Base-by-base conservation (phyloP, 2,329 filamentous ascomycete genomes). In the Cladobotryum protrusum region DNA sequence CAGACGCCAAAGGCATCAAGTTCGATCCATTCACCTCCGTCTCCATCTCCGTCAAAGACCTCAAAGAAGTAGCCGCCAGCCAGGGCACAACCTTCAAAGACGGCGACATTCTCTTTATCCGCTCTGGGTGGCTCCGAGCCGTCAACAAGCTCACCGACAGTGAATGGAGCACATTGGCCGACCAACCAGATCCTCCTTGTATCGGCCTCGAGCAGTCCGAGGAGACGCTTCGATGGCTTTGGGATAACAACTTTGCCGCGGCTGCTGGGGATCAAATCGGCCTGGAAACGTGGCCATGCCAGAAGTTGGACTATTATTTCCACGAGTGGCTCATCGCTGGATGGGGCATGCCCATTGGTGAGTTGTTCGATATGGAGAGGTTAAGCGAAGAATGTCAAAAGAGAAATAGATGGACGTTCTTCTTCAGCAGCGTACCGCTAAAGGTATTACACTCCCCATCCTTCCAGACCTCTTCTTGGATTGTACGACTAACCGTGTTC, bases 81-180 rank as follows among this genome's bases (percentile, higher is more conserved):
- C 69, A 78, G 55, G 66, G 68, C 17, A 68, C 71, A 0, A 60
- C 63, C 1, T 69, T 79, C 39, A 65, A 63, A 5, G 60, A 61
- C 3, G 79, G 80, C 13, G 80, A 83, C 51, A 77, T 83, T 29
- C 67, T 83, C 39, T 71, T 83, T 54, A 67, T 82, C 40, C 72
- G 78, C 19, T 73, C 73, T 0, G 79, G 78, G 8, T 81, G 74
- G 64, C 71, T 70, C 0, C 63, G 69, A 14, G 72, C 63, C 4
- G 73, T 77, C 58, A 61, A 71, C 5, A 58, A 59, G 7, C 60
- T 72, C 2, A 57, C 66, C 1, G 54, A 59, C 0, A 66, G 67
- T 5, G 64, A 74, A 47, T 66, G 72, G 18, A 60, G 58, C 1
- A 56, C 68, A 5, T 57, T 73, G 1, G 63, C 65, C 3, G 59